A percentile compares a stretch with the other conserved stretches of the same genome.
Evolutionary conservation across 2,329 filamentous ascomycete genomes (phyloP).

Genomic region (Nannizzia gypsea): DNA sequence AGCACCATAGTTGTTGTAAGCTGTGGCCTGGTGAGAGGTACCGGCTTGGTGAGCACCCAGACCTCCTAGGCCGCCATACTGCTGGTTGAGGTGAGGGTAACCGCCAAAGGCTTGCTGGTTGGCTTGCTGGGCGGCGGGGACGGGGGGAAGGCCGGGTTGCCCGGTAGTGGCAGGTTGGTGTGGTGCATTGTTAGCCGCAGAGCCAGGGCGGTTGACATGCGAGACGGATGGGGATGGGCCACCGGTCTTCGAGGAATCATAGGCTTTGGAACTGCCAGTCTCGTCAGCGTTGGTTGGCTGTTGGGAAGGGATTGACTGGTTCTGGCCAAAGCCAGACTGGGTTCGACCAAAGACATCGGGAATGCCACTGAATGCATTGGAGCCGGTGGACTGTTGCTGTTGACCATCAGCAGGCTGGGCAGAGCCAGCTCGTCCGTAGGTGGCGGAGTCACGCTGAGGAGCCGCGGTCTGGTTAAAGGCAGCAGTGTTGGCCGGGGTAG

Average conservation of each 20-base stretch:
- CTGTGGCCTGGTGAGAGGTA: conserved; percentile 28
- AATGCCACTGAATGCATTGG: conserved; percentile 42
- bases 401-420: conserved; percentile 45
- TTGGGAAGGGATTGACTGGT: conserved; percentile 42
- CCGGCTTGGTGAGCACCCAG: conserved; percentile 30
- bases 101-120: conserved; percentile 45
- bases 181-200: conserved; percentile 48
- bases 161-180: conserved; percentile 35
- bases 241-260: conserved; percentile 44
- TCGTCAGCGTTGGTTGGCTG: conserved; percentile 40
- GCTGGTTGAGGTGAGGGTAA: conserved; percentile 45
- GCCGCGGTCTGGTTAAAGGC: conserved; percentile 29
- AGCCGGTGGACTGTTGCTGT: conserved; percentile 36
- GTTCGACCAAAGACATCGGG: conserved; percentile 50
- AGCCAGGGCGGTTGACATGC: conserved; percentile 52
- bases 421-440: conserved; percentile 50
- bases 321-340: conserved; percentile 45
- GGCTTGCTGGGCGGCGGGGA: conserved; percentile 40
- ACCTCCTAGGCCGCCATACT: conserved; percentile 37
- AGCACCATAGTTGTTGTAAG: conserved; percentile 33
- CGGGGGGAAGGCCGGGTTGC: conserved; percentile 43
- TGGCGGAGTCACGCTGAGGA: conserved; percentile 41
- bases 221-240: conserved; percentile 51
- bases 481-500: conserved; percentile 50
- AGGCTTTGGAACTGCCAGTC: conserved; percentile 40